Base-by-base conservation (phyloP, 257 asterid genomes). In the Solanum etuberosum region DNA sequence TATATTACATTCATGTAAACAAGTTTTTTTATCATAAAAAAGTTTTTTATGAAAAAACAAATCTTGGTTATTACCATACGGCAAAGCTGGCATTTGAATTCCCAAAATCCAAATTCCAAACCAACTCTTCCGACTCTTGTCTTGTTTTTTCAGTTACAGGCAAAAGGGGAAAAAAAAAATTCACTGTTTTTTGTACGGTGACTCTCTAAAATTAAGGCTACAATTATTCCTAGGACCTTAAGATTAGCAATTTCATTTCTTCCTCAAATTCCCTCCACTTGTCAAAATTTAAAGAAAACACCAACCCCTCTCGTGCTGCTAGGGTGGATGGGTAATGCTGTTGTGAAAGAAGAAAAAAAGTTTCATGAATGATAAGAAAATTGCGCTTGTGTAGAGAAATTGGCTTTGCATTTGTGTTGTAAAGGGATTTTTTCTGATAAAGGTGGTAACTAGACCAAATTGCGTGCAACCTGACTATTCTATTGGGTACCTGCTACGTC, bases 191-290 rank as follows among this genome's bases (percentile, higher is more conserved):
- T 40, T 76, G 59, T 40, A 76, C 4, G 59, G 59, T 40, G 31
- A 38, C 59, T 40, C 14, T 76, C 59, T 6, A 76, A 32, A 25
- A 78, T 78, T 78, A 43, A 78, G 84, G 84, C 38, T 27, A 21
- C n/a, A 27, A 78, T 48, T 80, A 80, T 46, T 80, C 11, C 1
- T 27, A 46, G 85, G 42, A 48, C 67, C 68, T 46, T 48, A 29
- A 80, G 32, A 29, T 46, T 27, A 80, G 85, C 40, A 80, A 2
- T 46, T 25, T 80, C 61, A 46, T 43, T 46, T 46, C 29, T 46
- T 80, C 42, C 85, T 80, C 67, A 80, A 78, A 80, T 34, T 80
- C 84, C 65, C 84, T 80, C 65, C 84, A 80, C 67, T 80, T 80
- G 84, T 80, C 84, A 46, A 20, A 46, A 80, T 46, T 43, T 15